Percentiles rank a stretch among this genome's conserved stretches.
These are phyloP conservation scores for Vigna radiata DNA, from an alignment of 306 rosid genomes.

Conservation along the genomic window DNA sequence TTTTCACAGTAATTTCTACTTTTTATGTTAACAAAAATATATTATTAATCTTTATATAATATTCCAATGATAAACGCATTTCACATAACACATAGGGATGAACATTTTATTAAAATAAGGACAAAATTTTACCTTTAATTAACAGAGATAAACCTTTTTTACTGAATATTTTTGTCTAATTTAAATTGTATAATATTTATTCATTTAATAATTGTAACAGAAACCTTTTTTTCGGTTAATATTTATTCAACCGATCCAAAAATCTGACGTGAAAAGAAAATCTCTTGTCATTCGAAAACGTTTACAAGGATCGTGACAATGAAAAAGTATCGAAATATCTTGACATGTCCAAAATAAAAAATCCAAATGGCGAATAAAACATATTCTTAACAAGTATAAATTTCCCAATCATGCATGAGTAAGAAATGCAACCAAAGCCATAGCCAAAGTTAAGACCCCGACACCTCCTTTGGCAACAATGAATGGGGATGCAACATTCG, in stretches of 20 bases:
- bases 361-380: constrained; percentile 9
- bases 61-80: too few relatives aligned
- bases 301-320: neutral
- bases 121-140: too few relatives aligned
- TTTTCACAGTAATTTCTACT: too few relatives aligned
- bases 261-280: neutral
- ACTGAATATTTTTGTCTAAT: too few relatives aligned
- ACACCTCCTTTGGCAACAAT: constrained; percentile 24
- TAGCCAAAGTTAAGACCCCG: constrained; percentile 39
- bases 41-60: too few relatives aligned
- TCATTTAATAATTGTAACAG: too few relatives aligned
- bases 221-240: too few relatives aligned
- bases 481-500: constrained; percentile 44
- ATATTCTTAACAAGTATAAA: constrained; percentile 28
- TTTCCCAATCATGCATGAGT: constrained; percentile 34
- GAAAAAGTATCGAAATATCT: neutral
- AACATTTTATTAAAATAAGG: too few relatives aligned
- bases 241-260: neutral
- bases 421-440: constrained; percentile 36
- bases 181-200: too few relatives aligned
- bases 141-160: too few relatives aligned
- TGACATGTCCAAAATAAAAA: neutral
- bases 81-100: too few relatives aligned
- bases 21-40: too few relatives aligned
- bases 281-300: neutral